These are phyloP conservation scores for Kodamaea lidongshanica DNA, from an alignment of 805 yeast species.

Conservation along the genomic window DNA sequence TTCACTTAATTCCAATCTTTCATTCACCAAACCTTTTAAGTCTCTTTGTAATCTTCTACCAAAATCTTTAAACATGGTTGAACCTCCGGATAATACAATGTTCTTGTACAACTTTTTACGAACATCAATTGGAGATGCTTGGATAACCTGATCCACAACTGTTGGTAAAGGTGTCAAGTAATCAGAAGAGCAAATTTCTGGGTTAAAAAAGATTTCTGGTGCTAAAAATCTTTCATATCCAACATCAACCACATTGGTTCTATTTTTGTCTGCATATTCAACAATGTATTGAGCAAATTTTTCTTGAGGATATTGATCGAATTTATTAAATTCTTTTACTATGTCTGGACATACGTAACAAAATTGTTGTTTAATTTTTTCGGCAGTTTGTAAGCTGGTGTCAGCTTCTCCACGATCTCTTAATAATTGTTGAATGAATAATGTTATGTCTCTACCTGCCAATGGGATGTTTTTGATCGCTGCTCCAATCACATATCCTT, in stretches of 20 bases:
- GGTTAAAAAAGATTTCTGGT: slow-evolving; percentile 98
- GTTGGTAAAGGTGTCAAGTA: slow-evolving; percentile 92
- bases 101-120: slow-evolving; percentile 94
- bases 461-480: slow-evolving; percentile 96
- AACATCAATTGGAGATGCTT: slow-evolving; percentile 94
- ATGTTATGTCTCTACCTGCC: slow-evolving; percentile 97
- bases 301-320: slow-evolving; percentile 82
- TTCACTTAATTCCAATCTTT: slow-evolving; percentile 81
- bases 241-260: slow-evolving; percentile 61
- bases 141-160: slow-evolving; percentile 94
- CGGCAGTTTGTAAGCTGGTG: slow-evolving; percentile 92
- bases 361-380: slow-evolving; percentile 90
- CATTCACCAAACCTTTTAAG: slow-evolving; percentile 77
- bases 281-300: slow-evolving; percentile 90
- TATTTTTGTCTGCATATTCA: slow-evolving; percentile 67
- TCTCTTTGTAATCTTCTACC: slow-evolving; percentile 97
- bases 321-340: slow-evolving; percentile 91
- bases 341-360: slow-evolving; percentile 98
- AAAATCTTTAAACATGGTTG: slow-evolving; percentile 97
- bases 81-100: slow-evolving; percentile 94
- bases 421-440: slow-evolving; percentile 83
- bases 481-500: slow-evolving; percentile 96
- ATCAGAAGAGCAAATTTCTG: slow-evolving; percentile 94
- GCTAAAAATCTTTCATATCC: slow-evolving; percentile 98
- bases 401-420: slow-evolving; percentile 97